Base-by-base conservation (phyloP, 1,284 basidiomycete genomes). In the Chiua sp. region DNA sequence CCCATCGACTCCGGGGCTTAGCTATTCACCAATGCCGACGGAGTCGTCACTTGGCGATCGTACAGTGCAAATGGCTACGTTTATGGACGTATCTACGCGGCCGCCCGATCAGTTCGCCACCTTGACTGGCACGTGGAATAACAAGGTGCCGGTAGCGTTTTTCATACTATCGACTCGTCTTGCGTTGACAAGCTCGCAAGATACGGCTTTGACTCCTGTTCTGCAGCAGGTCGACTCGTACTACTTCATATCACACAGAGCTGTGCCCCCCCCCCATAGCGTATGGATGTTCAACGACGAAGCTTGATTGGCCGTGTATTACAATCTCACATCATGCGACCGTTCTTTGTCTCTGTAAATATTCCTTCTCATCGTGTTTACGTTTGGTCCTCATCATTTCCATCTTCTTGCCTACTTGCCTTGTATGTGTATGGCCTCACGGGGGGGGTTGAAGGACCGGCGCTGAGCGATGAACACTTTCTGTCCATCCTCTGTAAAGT, bases 11-110 rank as follows among this genome's bases (percentile, higher is more conserved):
- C 85, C 84, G 1, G 74, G 77, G 26, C 80, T 87, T 33, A 80
- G 77, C 18, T 82, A 83, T 55, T 87, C 85, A 2, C 85, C 86
- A 0, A 80, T 82, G 0, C 80, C 83, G 2, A 85, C 83, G 3
- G 84, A 83, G 57, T 86, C 81, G 1, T 83, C 82, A 4, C 67
- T 76, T 49, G 82, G 81, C 35, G 83, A 85, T 63, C 78, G 78
- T 22, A 86, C 83, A 0, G 75, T 85, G 22, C 84, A 86, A 62
- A 81, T 85, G 80, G 70, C 78, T 11, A 76, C 70, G 0, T 84
- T 84, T 56, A 72, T 79, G 64, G 84, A 86, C 57, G 71, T 78
- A 28, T 67, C 64, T 26, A 76, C 67, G 47, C 71, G 66, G 54
- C 65, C 68, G 32, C 65, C 65, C 22, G 63, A 63, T 67, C 69